A percentile compares a stretch with the other conserved stretches of the same genome.
Evolutionary conservation across 2,329 filamentous ascomycete genomes (phyloP).

Genomic region (Ophiognomonia clavigignenti-juglandacearum): DNA sequence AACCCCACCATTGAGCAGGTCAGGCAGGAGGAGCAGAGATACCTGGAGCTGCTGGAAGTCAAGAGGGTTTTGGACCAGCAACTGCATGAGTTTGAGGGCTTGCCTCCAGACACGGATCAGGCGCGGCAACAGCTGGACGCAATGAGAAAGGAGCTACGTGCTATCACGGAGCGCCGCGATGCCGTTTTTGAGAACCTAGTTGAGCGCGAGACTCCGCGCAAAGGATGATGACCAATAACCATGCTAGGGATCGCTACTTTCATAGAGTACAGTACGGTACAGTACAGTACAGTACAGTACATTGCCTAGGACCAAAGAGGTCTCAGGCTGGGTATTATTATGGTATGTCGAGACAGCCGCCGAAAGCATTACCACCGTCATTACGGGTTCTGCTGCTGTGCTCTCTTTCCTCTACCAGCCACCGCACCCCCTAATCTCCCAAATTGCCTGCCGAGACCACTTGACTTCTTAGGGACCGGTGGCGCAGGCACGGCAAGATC

Average conservation of each 20-base stretch:
- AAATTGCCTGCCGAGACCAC: conserved; percentile 63
- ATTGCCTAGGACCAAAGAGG: not conserved
- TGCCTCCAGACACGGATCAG: conserved; percentile 66
- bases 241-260: not conserved
- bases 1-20: conserved; percentile 54
- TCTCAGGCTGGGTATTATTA: not conserved
- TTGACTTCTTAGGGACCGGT: conserved; percentile 52
- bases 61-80: conserved; percentile 59
- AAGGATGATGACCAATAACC: conserved; percentile 25
- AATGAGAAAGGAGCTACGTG: conserved; percentile 58
- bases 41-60: conserved; percentile 50
- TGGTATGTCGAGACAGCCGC: not conserved
- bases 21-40: conserved; percentile 50
- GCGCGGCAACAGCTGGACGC: conserved; percentile 67
- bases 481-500: conserved; percentile 40
- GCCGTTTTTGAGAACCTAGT: conserved; percentile 70
- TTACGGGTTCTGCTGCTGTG: conserved; percentile 27
- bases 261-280: not conserved
- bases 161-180: conserved; percentile 61
- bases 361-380: not conserved
- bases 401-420: conserved; percentile 56
- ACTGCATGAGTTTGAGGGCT: conserved; percentile 61
- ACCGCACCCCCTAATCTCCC: conserved; percentile 69
- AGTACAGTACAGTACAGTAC: too few relatives aligned
- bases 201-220: conserved; percentile 53